These are phyloP conservation scores for Chaetoscypha palmicola DNA, from an alignment of 2,329 filamentous ascomycete genomes.

Conservation along the genomic window DNA sequence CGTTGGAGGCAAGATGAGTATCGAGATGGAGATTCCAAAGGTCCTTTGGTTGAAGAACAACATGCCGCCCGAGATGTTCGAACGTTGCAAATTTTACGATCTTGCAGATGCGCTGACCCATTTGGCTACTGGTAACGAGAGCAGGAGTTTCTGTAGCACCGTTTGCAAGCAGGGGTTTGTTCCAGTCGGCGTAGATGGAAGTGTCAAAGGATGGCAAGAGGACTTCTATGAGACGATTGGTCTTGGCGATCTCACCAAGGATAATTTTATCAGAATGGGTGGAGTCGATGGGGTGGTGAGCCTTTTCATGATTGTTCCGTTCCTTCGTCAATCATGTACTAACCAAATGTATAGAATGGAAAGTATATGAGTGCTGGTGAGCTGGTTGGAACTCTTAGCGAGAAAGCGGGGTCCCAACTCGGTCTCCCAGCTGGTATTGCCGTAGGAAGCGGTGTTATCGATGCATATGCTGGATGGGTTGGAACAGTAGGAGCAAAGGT, in stretches of 20 bases:
- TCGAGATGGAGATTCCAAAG: slow-evolving; percentile 99
- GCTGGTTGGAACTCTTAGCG: slow-evolving; percentile 75
- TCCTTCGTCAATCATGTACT: slow-evolving; percentile 16
- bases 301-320: slow-evolving; percentile 36
- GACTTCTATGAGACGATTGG: slow-evolving; percentile 87
- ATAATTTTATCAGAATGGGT: slow-evolving; percentile 88
- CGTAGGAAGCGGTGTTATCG: slow-evolving; percentile 92
- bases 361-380: slow-evolving; percentile 88
- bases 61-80: slow-evolving; percentile 88
- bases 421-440: slow-evolving; percentile 82
- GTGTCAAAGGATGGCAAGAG: slow-evolving; percentile 96
- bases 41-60: slow-evolving; percentile 97
- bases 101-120: slow-evolving; percentile 89
- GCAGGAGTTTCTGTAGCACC: slow-evolving; percentile 87
- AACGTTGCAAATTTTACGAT: slow-evolving; percentile 95
- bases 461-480: slow-evolving; percentile 98
- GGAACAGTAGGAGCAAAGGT: slow-evolving; percentile 98
- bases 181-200: slow-evolving; percentile 93
- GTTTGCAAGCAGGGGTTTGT: slow-evolving; percentile 98
- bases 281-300: slow-evolving; percentile 92
- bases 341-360: slow-evolving; percentile 65
- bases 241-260: slow-evolving; percentile 72
- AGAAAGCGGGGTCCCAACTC: slow-evolving; percentile 74
- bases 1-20: slow-evolving; percentile 96
- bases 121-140: slow-evolving; percentile 86